Conservation (phyloP, 768 basidiomycete genomes). For the Chiua virens region DNA sequence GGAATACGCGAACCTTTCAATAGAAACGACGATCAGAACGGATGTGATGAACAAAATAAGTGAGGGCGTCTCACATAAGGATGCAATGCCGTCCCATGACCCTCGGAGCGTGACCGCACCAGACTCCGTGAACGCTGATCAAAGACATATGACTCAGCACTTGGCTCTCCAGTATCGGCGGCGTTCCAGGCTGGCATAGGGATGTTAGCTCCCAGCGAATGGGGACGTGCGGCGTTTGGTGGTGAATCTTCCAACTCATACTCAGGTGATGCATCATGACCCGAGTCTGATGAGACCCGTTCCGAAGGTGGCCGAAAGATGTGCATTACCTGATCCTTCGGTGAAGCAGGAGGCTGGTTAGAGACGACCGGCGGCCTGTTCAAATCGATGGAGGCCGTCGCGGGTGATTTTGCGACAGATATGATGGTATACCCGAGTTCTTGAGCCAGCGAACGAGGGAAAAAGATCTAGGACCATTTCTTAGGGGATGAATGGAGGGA, state of each 20-base stretch:
- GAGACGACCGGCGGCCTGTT: constrained; percentile 2
- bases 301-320: constrained; percentile 20
- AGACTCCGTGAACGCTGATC: constrained; percentile 27
- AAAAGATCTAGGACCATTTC: constrained; percentile 56
- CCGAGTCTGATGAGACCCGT: constrained; percentile 21
- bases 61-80: constrained; percentile 28
- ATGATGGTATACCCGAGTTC: constrained; percentile 59
- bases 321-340: constrained; percentile 24
- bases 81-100: constrained; percentile 22
- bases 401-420: constrained; percentile 31
- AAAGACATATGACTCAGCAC: constrained; percentile 26
- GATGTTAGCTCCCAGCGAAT: constrained; percentile 24
- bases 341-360: constrained; percentile 15
- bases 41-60: background rate
- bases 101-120: constrained; percentile 32
- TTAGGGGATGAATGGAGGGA: background rate
- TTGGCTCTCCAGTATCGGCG: constrained; percentile 10
- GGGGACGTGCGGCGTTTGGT: constrained; percentile 4
- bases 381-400: constrained; percentile 24
- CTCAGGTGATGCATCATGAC: constrained; percentile 37
- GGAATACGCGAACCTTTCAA: constrained; percentile 28
- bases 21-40: constrained; percentile 6
- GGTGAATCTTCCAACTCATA: constrained; percentile 38
- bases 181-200: constrained; percentile 26
- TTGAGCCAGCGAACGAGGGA: constrained; percentile 68